Percentiles rank a stretch among this genome's conserved stretches.
These are phyloP conservation scores for Aspergillus pseudoviridinutans DNA, from an alignment of 2,329 filamentous ascomycete genomes.

Conservation along the genomic window DNA sequence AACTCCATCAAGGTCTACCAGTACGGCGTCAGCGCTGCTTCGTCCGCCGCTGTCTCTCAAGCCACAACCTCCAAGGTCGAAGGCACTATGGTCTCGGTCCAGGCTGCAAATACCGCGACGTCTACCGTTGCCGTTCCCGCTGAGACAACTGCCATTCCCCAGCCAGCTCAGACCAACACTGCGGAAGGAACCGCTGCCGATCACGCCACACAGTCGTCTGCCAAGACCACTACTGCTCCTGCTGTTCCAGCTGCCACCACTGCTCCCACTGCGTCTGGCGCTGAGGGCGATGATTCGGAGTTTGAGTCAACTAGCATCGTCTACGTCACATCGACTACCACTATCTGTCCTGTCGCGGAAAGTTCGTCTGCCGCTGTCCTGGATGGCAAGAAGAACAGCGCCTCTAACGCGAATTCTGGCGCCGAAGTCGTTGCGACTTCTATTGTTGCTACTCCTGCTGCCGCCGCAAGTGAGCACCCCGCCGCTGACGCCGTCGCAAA, in stretches of 20 bases:
- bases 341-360: slow-evolving; percentile 15
- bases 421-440: not conserved
- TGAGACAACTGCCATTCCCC: not conserved
- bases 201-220: not conserved
- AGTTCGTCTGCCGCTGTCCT: not conserved
- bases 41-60: slow-evolving; percentile 2
- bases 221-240: not conserved
- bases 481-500: not conserved
- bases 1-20: slow-evolving; percentile 66
- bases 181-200: not conserved
- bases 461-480: not conserved
- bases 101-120: not conserved
- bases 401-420: not conserved
- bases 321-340: slow-evolving; percentile 13
- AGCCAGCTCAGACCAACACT: not conserved
- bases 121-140: not conserved
- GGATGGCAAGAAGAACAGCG: not conserved
- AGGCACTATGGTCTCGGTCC: not conserved
- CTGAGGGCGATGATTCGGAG: not conserved
- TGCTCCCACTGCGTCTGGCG: not conserved
- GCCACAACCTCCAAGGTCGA: slow-evolving; percentile 1
- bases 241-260: not conserved
- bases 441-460: not conserved
- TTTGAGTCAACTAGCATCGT: slow-evolving; percentile 5
- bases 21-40: slow-evolving; percentile 11